These are phyloP conservation scores for Naganishia antarctica DNA, from an alignment of 768 basidiomycete genomes.

Conservation along the genomic window DNA sequence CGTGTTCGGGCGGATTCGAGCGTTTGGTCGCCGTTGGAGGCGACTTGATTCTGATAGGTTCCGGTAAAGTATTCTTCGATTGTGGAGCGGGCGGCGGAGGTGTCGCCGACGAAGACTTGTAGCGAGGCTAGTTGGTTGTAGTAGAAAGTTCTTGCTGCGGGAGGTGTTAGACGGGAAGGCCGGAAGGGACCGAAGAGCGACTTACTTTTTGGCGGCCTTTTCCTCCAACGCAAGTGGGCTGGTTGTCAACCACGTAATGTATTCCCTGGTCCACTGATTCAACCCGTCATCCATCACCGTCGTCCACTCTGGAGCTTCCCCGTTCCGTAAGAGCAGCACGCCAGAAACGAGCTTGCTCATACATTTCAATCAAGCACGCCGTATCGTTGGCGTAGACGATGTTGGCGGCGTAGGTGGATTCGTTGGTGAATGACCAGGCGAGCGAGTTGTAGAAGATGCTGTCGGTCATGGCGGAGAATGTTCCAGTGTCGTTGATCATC, in stretches of 20 bases:
- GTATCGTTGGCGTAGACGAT: constrained; percentile 58
- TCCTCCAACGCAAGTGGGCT: constrained; percentile 51
- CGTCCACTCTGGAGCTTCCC: constrained; percentile 58
- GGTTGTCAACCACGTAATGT: constrained; percentile 56
- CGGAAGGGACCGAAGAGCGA: background rate
- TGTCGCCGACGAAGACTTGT: constrained; percentile 58
- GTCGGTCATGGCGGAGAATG: constrained; percentile 58
- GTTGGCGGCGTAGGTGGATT: constrained; percentile 53
- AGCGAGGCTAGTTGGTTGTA: constrained; percentile 60
- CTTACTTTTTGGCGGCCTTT: constrained; percentile 56
- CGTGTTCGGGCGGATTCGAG: constrained; percentile 60
- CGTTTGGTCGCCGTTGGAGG: constrained; percentile 59
- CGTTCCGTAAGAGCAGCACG: constrained; percentile 53
- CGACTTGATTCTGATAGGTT: constrained; percentile 58
- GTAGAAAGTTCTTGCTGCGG: constrained; percentile 62
- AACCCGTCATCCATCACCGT: constrained; percentile 55
- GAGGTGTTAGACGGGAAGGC: background rate
- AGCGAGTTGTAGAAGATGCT: constrained; percentile 62
- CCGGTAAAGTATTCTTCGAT: constrained; percentile 56
- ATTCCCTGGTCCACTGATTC: constrained; percentile 53
- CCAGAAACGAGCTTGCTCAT: constrained; percentile 58
- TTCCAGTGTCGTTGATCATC: constrained; percentile 57
- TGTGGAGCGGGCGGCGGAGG: constrained; percentile 53
- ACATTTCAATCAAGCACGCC: constrained; percentile 61
- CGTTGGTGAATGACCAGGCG: constrained; percentile 55